Base-by-base conservation (phyloP, 768 basidiomycete species). In the Suillus occidentalis region DNA sequence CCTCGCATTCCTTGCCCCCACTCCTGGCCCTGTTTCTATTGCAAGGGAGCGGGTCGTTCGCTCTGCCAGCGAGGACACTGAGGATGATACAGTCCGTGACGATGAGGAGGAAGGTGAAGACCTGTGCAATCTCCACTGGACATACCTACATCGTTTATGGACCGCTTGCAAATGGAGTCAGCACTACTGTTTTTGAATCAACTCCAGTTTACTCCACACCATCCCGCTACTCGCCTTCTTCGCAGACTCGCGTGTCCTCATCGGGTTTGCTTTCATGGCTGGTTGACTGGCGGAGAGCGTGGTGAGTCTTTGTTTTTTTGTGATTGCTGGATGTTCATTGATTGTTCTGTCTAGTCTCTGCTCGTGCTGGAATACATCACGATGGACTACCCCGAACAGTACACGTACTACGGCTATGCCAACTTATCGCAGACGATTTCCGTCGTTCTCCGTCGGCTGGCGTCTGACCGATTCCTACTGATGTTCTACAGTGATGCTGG, bases 131-230 rank as follows among this genome's bases (percentile, higher is more conserved):
- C n/a, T n/a, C n/a, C n/a, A n/a, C n/a, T n/a, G n/a, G n/a, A n/a
- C n/a, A n/a, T n/a, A n/a, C n/a, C n/a, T n/a, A n/a, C n/a, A n/a
- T n/a, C n/a, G n/a, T n/a, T n/a, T n/a, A n/a, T n/a, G n/a, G n/a
- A n/a, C n/a, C n/a, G n/a, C n/a, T n/a, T n/a, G n/a, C n/a, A n/a
- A n/a, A n/a, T n/a, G n/a, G n/a, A n/a, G n/a, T n/a, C n/a, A n/a
- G n/a, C n/a, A n/a, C n/a, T n/a, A n/a, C n/a, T n/a, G n/a, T n/a
- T n/a, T n/a, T n/a, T 79, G 97, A 99, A 79, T 92, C 91, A 37
- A 99, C 97, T 3, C 97, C 97, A 18, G 88, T 98, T 69, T 98
- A 98, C 82, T 96, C 97, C 16, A 93, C 93, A 1, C 94, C 97
- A 2, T 90, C 95, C 10, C 89, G 97, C 61, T 99, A 99, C 85